Conservation (phyloP, 2,329 filamentous ascomycete species). For the Juglanconis oblonga region DNA sequence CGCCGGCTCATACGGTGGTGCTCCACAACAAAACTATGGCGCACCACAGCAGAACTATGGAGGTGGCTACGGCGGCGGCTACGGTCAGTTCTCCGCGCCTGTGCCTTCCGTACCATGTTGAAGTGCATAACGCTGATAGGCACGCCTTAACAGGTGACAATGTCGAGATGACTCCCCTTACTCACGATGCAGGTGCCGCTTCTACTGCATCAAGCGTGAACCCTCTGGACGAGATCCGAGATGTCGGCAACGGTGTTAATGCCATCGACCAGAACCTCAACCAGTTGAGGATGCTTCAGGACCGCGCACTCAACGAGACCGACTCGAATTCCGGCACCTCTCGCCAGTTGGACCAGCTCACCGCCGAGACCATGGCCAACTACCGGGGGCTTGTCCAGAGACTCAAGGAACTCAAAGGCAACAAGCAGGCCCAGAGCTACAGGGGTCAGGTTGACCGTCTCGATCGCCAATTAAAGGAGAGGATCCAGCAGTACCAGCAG, state of each 20-base stretch:
- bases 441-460: slow-evolving; percentile 83
- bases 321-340: slow-evolving; percentile 67
- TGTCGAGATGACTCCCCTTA: slow-evolving; percentile 70
- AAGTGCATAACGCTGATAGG: not conserved
- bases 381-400: slow-evolving; percentile 78
- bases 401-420: slow-evolving; percentile 79
- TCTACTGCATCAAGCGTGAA: slow-evolving; percentile 59
- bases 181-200: slow-evolving; percentile 44
- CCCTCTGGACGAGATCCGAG: slow-evolving; percentile 80
- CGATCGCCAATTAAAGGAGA: slow-evolving; percentile 74
- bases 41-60: slow-evolving; percentile 7
- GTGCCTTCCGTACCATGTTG: no score
- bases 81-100: slow-evolving; percentile 18
- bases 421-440: slow-evolving; percentile 68
- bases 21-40: slow-evolving; percentile 1
- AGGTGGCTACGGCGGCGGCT: not conserved
- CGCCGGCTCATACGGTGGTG: slow-evolving; percentile 35
- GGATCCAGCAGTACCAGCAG: slow-evolving; percentile 78
- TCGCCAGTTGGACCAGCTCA: slow-evolving; percentile 69
- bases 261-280: slow-evolving; percentile 70
- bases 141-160: slow-evolving; percentile 31
- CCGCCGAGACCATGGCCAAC: slow-evolving; percentile 75
- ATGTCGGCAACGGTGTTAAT: slow-evolving; percentile 75
- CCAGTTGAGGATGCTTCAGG: slow-evolving; percentile 69
- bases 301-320: slow-evolving; percentile 69